Conservation (phyloP, 1,284 basidiomycete species). For the Cryptococcus jaspeensis region DNA sequence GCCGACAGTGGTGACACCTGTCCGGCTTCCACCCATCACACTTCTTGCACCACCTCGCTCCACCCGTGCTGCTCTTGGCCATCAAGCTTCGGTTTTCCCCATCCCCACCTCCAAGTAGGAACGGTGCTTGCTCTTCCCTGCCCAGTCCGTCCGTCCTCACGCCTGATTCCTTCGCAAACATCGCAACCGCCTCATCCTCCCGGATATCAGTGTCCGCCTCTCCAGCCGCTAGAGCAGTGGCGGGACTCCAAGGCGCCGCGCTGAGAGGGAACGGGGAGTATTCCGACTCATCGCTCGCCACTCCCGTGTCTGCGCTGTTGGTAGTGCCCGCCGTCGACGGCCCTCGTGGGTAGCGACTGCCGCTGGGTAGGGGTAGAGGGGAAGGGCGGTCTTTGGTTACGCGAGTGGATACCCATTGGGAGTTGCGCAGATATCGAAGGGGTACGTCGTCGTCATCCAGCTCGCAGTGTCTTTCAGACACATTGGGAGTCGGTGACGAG, state of each 20-base stretch:
- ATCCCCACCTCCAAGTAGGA: neutral
- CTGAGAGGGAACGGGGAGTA: slow-evolving; percentile 31
- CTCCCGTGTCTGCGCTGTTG: neutral
- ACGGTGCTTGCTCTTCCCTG: neutral
- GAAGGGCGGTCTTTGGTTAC: slow-evolving; percentile 26
- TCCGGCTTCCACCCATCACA: slow-evolving; percentile 65
- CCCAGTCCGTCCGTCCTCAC: too few relatives aligned
- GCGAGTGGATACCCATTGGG: slow-evolving; percentile 26
- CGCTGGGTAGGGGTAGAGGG: slow-evolving; percentile 21
- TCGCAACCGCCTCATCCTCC: slow-evolving; percentile 4
- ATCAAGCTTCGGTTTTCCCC: slow-evolving; percentile 14
- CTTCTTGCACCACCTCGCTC: slow-evolving; percentile 46
- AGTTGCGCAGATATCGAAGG: slow-evolving; percentile 26
- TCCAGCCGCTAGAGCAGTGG: slow-evolving; percentile 20
- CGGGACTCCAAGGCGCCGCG: slow-evolving; percentile 25
- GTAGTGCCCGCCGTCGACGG: neutral
- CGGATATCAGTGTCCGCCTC: slow-evolving; percentile 15
- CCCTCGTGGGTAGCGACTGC: neutral
- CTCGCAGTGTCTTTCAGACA: neutral
- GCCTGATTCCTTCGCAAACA: neutral
- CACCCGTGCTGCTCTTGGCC: slow-evolving; percentile 38
- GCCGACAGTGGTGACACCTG: slow-evolving; percentile 75
- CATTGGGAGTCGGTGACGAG: neutral
- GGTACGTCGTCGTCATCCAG: slow-evolving; percentile 35
- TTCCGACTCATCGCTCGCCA: slow-evolving; percentile 6